phyloP scores from a whole-genome alignment of 441 rosid species.

The Daphne laureola region DNA sequence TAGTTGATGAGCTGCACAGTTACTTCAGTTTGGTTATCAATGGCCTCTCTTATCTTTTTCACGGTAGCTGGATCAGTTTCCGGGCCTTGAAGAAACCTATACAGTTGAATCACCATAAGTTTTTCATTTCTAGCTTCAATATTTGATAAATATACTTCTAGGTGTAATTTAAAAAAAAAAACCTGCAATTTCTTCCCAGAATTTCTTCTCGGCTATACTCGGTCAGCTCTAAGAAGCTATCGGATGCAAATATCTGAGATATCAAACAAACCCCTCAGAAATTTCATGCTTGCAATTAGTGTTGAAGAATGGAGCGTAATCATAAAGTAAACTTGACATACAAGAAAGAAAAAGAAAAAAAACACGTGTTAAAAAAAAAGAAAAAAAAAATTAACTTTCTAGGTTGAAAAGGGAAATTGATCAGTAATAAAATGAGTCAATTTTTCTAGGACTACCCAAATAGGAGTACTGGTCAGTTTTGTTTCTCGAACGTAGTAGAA shows the following conservation, averaged over 20 bases:
- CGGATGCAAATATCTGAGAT: slow-evolving; percentile 93
- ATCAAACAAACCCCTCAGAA: background rate
- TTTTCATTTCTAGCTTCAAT: too few relatives aligned
- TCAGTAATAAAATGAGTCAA: too few relatives aligned
- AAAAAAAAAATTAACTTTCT: too few relatives aligned
- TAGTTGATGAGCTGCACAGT: slow-evolving; percentile 96
- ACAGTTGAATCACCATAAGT: slow-evolving; percentile 5
- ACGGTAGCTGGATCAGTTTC: slow-evolving; percentile 96
- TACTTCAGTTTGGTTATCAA: slow-evolving; percentile 82
- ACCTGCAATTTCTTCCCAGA: slow-evolving; percentile 97
- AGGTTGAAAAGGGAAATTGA: too few relatives aligned
- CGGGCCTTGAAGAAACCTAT: slow-evolving; percentile 94
- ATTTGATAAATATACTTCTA: too few relatives aligned
- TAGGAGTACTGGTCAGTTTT: too few relatives aligned
- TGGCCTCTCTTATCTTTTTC: slow-evolving; percentile 79
- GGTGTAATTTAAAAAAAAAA: slow-evolving; percentile 4
- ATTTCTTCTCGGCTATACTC: slow-evolving; percentile 99
- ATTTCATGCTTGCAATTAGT: background rate
- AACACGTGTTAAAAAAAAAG: too few relatives aligned
- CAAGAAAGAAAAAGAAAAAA: too few relatives aligned
- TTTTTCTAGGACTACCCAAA: too few relatives aligned
- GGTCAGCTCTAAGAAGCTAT: slow-evolving; percentile 95
- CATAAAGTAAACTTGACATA: too few relatives aligned
- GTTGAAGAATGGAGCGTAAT: too few relatives aligned
- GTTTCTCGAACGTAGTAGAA: too few relatives aligned